Evolutionary conservation across 2,329 filamentous ascomycete species (phyloP), one percentile per base, ranked within the genome.

Genomic region (Diaporthe sp.): DNA sequence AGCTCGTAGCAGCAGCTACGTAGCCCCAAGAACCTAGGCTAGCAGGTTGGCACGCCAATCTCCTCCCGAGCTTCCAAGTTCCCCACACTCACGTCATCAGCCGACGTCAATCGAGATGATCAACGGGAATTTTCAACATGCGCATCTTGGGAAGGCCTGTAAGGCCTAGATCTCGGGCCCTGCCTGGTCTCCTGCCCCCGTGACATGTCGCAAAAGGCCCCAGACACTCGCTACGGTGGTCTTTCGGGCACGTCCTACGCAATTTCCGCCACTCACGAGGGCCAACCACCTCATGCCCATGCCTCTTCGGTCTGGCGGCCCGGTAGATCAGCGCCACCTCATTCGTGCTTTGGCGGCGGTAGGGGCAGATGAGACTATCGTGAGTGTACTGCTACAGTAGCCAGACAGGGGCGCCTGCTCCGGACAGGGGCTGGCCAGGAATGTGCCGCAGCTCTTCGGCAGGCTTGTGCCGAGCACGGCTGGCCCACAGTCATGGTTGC

Each of bases 91-190:
- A 68, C 65, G 65, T 68, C 65, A 68, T 68, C 65, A 53, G 47
- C 65, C 47, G 34, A 39, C 65, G 65, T 68, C 65, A 68, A 68
- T 68, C 65, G 65, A 68, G 65, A 68, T 68, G 65, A 68, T 68
- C 65, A 53, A 51, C 47, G 3, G 25, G 61, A 28, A 49, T 31
- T 37, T 49, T 49, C 61, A 67, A 49, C 22, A 37, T 68, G 8
- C n/a, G n/a, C 47, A 51, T 53, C 47, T 42, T 20, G 47, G 37
- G 37, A 39, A 39, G 37, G 37, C 37, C 37, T 39, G 37, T 20
- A 39, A 53, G 63, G 63, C 47, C 63, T 53, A 68, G 63, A 68
- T 53, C 31, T 31, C 20, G 44, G 28, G 17, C 44, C 34, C 37
- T 28, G 37, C 55, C 31, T 58, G 15, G 15, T 12, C 13, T 63